Percentiles rank a stretch among this genome's conserved stretches.
Conservation (phyloP, 805 yeast genomes). For the Zygoascus ofunaensis region DNA sequence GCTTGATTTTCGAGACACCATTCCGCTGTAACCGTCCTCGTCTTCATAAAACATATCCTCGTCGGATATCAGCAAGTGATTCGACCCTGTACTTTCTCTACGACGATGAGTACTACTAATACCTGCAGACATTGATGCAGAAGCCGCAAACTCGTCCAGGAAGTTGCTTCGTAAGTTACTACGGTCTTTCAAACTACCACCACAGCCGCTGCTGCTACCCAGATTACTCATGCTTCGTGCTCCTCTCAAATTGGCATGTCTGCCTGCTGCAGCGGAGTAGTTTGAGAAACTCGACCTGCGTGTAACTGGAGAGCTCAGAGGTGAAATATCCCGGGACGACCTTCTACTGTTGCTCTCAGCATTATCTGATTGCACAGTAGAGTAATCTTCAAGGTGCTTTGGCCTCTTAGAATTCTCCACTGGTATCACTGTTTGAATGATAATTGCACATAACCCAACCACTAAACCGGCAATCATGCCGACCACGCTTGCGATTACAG, state of each 20-base stretch:
- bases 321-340: background rate
- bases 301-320: background rate
- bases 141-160: too few species aligned
- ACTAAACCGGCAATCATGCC: constrained; percentile 16
- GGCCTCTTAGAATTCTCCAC: background rate
- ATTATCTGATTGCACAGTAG: background rate
- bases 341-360: background rate
- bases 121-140: background rate
- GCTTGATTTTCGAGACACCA: background rate
- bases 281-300: background rate
- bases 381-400: background rate
- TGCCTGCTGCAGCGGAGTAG: background rate
- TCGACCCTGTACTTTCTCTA: background rate
- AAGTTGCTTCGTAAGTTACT: too few species aligned
- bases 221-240: background rate
- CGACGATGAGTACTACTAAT: background rate
- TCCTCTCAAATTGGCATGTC: background rate
- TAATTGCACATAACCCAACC: constrained; percentile 14
- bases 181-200: too few species aligned
- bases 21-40: background rate
- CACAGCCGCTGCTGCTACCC: background rate
- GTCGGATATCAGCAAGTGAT: background rate
- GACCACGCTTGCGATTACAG: constrained; percentile 13
- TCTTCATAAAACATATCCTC: background rate
- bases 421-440: constrained; percentile 13